Base-by-base conservation (phyloP, 176 grass and related monocot genomes). In the Triticum timopheevii region DNA sequence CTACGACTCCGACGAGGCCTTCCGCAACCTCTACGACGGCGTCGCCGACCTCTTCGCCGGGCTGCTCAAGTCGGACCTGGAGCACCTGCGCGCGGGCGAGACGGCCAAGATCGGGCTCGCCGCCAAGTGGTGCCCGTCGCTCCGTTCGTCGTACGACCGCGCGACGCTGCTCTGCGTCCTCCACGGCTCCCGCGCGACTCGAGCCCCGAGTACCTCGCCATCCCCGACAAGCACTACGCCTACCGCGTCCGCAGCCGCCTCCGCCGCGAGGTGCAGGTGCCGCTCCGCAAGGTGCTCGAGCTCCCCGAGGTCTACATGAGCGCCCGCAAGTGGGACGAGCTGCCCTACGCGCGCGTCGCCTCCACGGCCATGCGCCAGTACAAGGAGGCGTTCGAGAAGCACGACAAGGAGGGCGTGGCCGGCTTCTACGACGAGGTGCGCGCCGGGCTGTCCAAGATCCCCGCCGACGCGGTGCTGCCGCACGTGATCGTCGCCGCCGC, bases 101-200 rank as follows among this genome's bases (percentile, higher is more conserved):
- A 38, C 30, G 1, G 17, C 61, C 16, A 73, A 83, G 52, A 79
- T 95, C 34, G 86, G 79, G 47, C 86, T 95, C 75, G 93, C 90
- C 27, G 88, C 90, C 65, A 95, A 89, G 79, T 95, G 90, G 93
- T 95, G 93, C 73, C 93, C 88, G 15, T 84, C 85, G 54, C 85
- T 86, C 1, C 74, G 87, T 65, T 90, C 90, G 50, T 92, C 50
- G 19, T 78, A 35, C 28, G 76, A 78, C 61, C 87, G 80, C 42
- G 20, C 89, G 38, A 94, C 84, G 17, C 89, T 94, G 69, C 76
- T 94, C 72, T 92, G 90, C 52, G n/a, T n/a, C n/a, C n/a, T n/a
- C n/a, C n/a, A n/a, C n/a, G n/a, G n/a, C n/a, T n/a, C 38, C 85
- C 85, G 20, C 87, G 82, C 25, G 81, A 81, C 10, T 86, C 79